A percentile compares a stretch with the other conserved stretches of the same genome.
Evolutionary conservation across 2,329 filamentous ascomycete species (phyloP).

Genomic region (Leptographium procerum): DNA sequence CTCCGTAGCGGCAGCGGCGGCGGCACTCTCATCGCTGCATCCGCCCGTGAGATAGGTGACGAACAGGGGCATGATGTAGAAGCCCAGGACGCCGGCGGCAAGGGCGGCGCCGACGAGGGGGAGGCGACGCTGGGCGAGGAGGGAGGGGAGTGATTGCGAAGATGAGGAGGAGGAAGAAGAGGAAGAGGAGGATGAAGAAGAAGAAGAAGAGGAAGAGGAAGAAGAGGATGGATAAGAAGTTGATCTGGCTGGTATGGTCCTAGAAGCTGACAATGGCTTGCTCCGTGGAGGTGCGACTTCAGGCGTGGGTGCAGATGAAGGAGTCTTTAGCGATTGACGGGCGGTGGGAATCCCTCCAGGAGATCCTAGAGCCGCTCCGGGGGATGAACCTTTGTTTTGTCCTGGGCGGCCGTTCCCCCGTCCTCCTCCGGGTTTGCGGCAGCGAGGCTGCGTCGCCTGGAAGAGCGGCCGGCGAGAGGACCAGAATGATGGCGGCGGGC

Average conservation of each 20-base stretch:
- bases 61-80: constrained; percentile 12
- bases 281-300: neutral
- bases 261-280: neutral
- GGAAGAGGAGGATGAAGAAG: constrained; percentile 11
- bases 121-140: constrained; percentile 14
- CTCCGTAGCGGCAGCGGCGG: neutral
- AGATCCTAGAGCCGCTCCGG: no score
- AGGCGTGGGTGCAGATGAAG: neutral
- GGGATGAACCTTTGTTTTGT: no score
- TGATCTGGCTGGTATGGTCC: neutral
- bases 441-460: constrained; percentile 20
- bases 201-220: neutral
- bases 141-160: constrained; percentile 13
- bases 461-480: neutral
- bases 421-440: neutral
- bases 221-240: neutral
- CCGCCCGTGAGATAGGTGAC: constrained; percentile 9
- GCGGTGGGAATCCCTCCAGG: neutral
- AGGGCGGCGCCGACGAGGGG: constrained; percentile 14
- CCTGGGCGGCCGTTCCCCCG: neutral
- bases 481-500: neutral
- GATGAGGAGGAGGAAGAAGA: constrained; percentile 2
- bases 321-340: neutral
- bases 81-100: constrained; percentile 14
- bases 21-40: constrained; percentile 1